Conservation (phyloP, 2,329 filamentous ascomycete genomes). For the Orbilia ellipsospora region DNA sequence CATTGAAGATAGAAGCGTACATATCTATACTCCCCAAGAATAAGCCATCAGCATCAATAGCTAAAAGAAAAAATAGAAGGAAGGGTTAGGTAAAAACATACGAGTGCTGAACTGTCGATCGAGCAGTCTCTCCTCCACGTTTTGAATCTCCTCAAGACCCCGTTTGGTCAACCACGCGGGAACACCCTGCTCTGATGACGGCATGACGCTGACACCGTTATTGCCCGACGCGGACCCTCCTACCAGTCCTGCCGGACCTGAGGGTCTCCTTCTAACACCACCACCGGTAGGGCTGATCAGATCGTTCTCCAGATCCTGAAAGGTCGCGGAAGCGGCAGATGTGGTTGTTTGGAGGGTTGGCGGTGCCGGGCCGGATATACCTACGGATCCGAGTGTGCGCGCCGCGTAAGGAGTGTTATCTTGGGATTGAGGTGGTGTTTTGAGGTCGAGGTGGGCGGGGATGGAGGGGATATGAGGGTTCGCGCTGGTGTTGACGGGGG, state of each 20-base stretch:
- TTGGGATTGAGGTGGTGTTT: constrained; percentile 52
- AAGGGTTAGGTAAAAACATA: constrained; percentile 11
- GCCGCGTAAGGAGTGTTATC: constrained; percentile 50
- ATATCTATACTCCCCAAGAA: constrained; percentile 14
- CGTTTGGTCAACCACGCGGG: constrained; percentile 54
- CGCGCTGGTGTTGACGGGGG: constrained; percentile 40
- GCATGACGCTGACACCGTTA: constrained; percentile 43
- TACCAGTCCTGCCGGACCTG: not conserved
- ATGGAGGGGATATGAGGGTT: constrained; percentile 44
- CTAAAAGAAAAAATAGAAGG: too few relatives aligned
- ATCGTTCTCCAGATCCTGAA: constrained; percentile 22
- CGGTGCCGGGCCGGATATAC: constrained; percentile 1
- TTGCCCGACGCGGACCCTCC: constrained; percentile 3
- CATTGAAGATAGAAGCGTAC: constrained; percentile 47
- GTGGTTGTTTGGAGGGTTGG: constrained; percentile 36
- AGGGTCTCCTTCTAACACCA: constrained; percentile 17
- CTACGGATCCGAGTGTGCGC: constrained; percentile 16
- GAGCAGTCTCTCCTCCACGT: constrained; percentile 40
- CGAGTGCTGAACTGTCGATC: constrained; percentile 49
- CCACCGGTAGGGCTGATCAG: not conserved
- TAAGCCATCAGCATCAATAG: too few relatives aligned
- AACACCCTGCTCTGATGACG: constrained; percentile 37
- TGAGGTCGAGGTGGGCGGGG: constrained; percentile 49
- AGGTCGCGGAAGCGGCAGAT: constrained; percentile 29
- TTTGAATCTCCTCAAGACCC: constrained; percentile 47